A percentile compares a stretch with the other conserved stretches of the same genome.
Evolutionary conservation across 2,329 filamentous ascomycete genomes (phyloP).

Genomic region (Colletotrichum shisoi): DNA sequence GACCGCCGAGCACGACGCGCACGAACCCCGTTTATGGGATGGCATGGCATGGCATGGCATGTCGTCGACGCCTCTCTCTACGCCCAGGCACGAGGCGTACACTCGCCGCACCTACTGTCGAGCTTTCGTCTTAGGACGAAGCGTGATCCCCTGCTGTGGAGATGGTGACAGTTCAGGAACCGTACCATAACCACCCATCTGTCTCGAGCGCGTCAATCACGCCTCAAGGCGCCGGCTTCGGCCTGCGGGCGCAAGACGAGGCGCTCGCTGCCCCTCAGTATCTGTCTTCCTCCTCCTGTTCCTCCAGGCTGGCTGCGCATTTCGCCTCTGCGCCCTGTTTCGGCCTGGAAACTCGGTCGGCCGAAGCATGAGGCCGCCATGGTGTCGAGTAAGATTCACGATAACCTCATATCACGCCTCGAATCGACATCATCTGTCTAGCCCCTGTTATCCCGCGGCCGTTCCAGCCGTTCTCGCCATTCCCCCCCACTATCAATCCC

Average conservation of each 20-base stretch:
- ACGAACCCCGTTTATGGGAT: conserved; percentile 8
- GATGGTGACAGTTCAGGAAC: conserved; percentile 4
- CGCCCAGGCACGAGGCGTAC: background rate
- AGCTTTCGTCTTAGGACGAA: background rate
- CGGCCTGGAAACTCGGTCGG: conserved; percentile 24
- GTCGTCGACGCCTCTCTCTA: background rate
- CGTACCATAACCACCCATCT: background rate
- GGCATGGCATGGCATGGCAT: background rate
- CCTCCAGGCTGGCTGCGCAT: background rate
- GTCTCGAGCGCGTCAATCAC: conserved; percentile 12
- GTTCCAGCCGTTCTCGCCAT: background rate
- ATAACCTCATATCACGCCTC: conserved; percentile 29
- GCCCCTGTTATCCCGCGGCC: conserved; percentile 7
- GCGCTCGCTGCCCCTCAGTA: background rate
- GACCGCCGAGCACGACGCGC: background rate
- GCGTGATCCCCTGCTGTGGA: conserved; percentile 4
- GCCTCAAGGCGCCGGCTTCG: conserved; percentile 25
- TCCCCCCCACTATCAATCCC: conserved; percentile 20
- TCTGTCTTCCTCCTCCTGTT: background rate
- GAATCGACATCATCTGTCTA: conserved; percentile 14
- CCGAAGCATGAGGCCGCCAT: conserved; percentile 12
- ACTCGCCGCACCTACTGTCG: conserved; percentile 7
- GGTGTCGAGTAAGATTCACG: conserved; percentile 25
- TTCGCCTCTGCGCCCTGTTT: conserved; percentile 6
- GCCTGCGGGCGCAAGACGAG: background rate